Base-by-base conservation (phyloP, 2,329 filamentous ascomycete species). In the Arthrobotrys sinensis region DNA sequence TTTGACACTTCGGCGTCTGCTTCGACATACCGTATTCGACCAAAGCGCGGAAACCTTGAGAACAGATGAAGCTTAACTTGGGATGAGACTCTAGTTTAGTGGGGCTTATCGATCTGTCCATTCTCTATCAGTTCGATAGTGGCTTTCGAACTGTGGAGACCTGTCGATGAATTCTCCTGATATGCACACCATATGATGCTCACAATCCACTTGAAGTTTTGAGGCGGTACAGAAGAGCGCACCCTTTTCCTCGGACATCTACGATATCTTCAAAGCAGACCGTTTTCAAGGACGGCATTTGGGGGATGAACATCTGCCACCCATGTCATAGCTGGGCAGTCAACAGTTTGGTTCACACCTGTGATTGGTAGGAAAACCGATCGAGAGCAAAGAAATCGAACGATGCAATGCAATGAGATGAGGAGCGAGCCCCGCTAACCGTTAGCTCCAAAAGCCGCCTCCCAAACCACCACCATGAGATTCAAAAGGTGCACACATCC, bases 21-120 rank as follows among this genome's bases (percentile, higher is more conserved):
- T 32, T 78, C 50, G 62, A 78, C 67, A 71, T 78, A 34, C 75
- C 75, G 12, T 19, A 72, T 72, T 78, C 75, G 67, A 77, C 24
- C 34, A 55, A 64, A 7, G 19, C n/a, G n/a, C 24, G 21, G 24
- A 10, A 8, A 2, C 1, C 12, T 34, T 53, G 32, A 34, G 7
- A 19, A 43, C 32, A 19, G 14, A 7, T 45, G 55, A 55, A 43
- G 55, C 55, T 60, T 48, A 64, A 72, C 62, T 72, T 78, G 75
- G 67, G 75, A 78, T 19, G 66, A 65, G 40, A 43, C 36, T 62
- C 12, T 36, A 64, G 40, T 38, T 28, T 21, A 7, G 50, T 64
- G 52, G 60, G 57, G 60, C 66, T 48, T 34, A 46, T 71, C 52
- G 24, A 28, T 28, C 4, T 4, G 24, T 28, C 4, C 24, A 12